These are phyloP conservation scores for Aspergillus sp. DNA, from an alignment of 2,329 filamentous ascomycete species.

Conservation along the genomic window DNA sequence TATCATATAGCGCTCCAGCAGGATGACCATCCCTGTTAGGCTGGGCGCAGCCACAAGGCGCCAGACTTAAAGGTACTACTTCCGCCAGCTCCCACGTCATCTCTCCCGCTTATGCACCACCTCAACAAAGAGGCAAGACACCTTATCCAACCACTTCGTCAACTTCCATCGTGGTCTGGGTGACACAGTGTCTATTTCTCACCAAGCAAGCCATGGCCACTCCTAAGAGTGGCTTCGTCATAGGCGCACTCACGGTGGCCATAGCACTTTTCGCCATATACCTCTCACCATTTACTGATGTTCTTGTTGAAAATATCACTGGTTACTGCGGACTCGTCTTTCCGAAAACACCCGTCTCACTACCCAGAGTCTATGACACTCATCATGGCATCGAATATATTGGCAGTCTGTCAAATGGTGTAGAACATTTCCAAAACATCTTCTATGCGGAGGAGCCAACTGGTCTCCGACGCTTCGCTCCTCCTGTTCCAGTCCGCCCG, in stretches of 20 bases:
- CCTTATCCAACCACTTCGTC: no score
- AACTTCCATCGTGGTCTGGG: no score
- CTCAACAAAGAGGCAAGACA: no score
- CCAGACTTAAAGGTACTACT: no score
- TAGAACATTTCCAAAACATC: constrained; percentile 24
- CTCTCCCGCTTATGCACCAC: no score
- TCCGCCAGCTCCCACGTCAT: no score
- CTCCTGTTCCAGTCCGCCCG: constrained; percentile 12
- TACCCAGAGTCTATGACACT: constrained; percentile 8
- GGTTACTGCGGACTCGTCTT: background rate
- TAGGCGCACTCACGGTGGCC: background rate
- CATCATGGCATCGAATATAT: constrained; percentile 13
- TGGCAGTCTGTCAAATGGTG: constrained; percentile 5
- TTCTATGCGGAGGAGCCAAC: constrained; percentile 21
- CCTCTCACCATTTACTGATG: background rate
- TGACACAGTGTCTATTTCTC: background rate
- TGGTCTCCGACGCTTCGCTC: constrained; percentile 18
- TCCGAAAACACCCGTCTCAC: background rate
- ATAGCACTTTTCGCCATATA: background rate
- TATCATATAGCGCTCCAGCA: no score
- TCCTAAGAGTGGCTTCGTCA: background rate
- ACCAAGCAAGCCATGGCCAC: background rate
- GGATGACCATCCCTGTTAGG: no score
- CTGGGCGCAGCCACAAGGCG: no score
- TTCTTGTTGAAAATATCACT: background rate